phyloP scores from a whole-genome alignment of 176 grass and related monocot genomes.

The Phoenix dactylifera region DNA sequence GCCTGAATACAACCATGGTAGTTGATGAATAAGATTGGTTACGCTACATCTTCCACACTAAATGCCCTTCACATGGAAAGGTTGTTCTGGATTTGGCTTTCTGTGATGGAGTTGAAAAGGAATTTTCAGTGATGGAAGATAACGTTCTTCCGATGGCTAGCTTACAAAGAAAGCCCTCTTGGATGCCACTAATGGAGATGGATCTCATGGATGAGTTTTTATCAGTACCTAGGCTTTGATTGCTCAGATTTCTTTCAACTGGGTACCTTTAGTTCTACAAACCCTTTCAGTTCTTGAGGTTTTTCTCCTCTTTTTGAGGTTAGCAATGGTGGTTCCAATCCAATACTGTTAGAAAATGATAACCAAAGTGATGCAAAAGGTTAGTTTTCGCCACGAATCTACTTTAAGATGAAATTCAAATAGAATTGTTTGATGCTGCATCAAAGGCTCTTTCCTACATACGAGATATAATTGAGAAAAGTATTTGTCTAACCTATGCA shows the following conservation, averaged over 20 bases:
- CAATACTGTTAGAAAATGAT: background rate
- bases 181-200: constrained; percentile 35
- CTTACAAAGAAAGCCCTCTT: background rate
- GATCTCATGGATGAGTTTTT: constrained; percentile 73
- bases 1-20: no score
- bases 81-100: background rate
- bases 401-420: constrained; percentile 3
- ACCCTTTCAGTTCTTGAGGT: constrained; percentile 14
- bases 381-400: constrained; percentile 19
- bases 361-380: constrained; percentile 8
- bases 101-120: constrained; percentile 3
- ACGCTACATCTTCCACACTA: no score
- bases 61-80: no score
- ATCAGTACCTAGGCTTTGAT: constrained; percentile 30
- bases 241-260: constrained; percentile 26
- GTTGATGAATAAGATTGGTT: no score
- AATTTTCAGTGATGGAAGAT: constrained; percentile 26
- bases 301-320: constrained; percentile 20
- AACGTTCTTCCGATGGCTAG: background rate
- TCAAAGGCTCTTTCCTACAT: constrained; percentile 90
- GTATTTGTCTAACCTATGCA: constrained; percentile 59
- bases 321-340: background rate
- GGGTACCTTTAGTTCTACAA: background rate
- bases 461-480: constrained; percentile 92
- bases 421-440: constrained; percentile 15